Percentiles rank a stretch among this genome's conserved stretches.
Conservation (phyloP, 148 eudicot genomes). For the Pouteria glomerata region DNA sequence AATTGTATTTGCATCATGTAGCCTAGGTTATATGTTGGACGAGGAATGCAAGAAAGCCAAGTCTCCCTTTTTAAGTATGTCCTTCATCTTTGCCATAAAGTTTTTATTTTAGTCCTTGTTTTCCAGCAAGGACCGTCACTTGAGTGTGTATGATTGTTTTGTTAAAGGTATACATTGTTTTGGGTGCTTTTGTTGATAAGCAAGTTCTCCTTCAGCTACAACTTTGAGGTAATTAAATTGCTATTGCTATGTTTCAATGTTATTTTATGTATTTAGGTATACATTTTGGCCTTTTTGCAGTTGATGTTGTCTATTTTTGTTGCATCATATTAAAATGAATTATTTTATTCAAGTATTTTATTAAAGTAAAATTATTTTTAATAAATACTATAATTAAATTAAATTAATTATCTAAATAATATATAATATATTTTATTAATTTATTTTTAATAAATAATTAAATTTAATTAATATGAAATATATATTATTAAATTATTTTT, state of each 20-base stretch:
- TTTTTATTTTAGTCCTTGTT: conserved; percentile 8
- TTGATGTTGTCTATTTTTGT: too few relatives aligned
- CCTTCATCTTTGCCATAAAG: conserved; percentile 9
- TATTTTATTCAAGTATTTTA: too few relatives aligned
- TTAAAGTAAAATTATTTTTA: too few relatives aligned
- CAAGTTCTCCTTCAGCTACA: conserved; percentile 91
- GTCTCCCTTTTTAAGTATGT: conserved; percentile 69
- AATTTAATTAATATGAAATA: too few relatives aligned
- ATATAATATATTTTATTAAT: too few relatives aligned
- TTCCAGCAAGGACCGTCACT: background rate
- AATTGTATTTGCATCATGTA: conserved; percentile 28
- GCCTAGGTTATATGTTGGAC: conserved; percentile 85
- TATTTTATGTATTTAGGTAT: background rate
- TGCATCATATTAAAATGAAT: too few relatives aligned
- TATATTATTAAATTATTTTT: too few relatives aligned
- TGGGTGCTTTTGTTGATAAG: conserved; percentile 83
- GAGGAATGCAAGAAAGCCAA: conserved; percentile 98
- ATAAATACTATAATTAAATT: too few relatives aligned
- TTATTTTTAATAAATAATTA: too few relatives aligned
- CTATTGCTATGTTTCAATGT: background rate
- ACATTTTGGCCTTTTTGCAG: background rate
- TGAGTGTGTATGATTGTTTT: conserved; percentile 1
- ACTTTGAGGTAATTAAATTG: conserved; percentile 60
- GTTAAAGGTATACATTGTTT: conserved; percentile 72
- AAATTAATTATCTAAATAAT: too few relatives aligned